Evolutionary conservation across 148 eudicot genomes (phyloP).

Genomic region (Chenopodium berlandieri): DNA sequence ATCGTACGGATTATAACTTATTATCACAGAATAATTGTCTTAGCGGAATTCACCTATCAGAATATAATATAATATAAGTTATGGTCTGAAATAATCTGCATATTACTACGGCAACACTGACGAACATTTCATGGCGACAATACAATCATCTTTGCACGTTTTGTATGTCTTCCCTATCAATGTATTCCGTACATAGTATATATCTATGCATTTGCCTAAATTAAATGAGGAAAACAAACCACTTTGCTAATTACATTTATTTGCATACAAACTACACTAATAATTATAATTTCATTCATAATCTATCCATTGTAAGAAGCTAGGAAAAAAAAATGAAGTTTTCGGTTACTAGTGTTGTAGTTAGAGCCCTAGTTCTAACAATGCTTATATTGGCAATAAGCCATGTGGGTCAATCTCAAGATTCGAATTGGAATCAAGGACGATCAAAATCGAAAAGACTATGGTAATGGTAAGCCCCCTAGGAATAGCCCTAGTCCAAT

Average conservation of each 20-base stretch:
- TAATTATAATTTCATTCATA: too few relatives aligned
- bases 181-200: neutral
- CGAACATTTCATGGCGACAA: neutral
- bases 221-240: neutral
- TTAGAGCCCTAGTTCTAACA: neutral
- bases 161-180: neutral
- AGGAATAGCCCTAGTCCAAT: neutral
- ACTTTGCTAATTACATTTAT: neutral
- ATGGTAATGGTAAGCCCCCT: neutral
- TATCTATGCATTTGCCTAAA: neutral
- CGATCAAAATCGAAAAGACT: neutral
- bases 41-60: neutral
- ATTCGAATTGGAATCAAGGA: neutral
- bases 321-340: neutral
- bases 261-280: too few relatives aligned
- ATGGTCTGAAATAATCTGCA: neutral
- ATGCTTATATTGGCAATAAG: conserved; percentile 16
- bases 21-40: neutral
- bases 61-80: neutral
- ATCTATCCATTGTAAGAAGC: too few relatives aligned
- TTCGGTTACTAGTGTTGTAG: neutral
- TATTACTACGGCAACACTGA: neutral
- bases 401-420: neutral
- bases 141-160: neutral
- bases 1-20: too few relatives aligned